Evolutionary conservation across 306 rosid species (phyloP), one percentile per base, ranked within the genome.

Genomic region (Cicer judaicum): DNA sequence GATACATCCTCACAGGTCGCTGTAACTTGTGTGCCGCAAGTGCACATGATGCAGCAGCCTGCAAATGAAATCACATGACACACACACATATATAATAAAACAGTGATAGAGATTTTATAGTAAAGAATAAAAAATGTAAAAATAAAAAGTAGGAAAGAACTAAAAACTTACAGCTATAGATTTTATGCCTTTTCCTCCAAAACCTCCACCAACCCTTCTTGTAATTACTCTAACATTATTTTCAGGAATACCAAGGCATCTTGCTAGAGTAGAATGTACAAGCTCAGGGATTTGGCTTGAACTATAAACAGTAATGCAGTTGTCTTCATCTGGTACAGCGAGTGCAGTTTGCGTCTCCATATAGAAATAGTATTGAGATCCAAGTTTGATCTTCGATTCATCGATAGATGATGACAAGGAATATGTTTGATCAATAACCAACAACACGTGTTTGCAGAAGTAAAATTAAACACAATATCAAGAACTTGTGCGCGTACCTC

Each of bases 311-410:
- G 82, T 81, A 67, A 93, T 87, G 88, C 97, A 88, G 67, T 88
- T 87, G 81, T 93, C 98, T 86, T 93, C 98, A 82, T 91, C 98
- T 40, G 97, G 98, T 69, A 93, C 68, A 10, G 97, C 97, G 75
- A 93, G 97, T 57, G 97, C 87, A 72, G 93, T 81, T 75, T 93
- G 96, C 3, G 97, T 88, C 88, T 91, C 97, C 96, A 93, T 83
- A 62, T 93, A 93, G 87, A 93, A 93, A 80, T 88, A 87, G 87
- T 93, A 93, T 75, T 93, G 98, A 14, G 98, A 93, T 10, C 79
- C 88, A 74, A 91, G 96, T 82, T 83, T 93, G 79, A 93, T 44
- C 98, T 93, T 89, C 56, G 74, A 70, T 61, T 59, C 34, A 59
- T 60, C 29, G 70, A 72, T 62, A 48, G 57, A 64, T 18, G 44